phyloP scores from a whole-genome alignment of 208 protist genomes.

The Phytomonas sp. region DNA sequence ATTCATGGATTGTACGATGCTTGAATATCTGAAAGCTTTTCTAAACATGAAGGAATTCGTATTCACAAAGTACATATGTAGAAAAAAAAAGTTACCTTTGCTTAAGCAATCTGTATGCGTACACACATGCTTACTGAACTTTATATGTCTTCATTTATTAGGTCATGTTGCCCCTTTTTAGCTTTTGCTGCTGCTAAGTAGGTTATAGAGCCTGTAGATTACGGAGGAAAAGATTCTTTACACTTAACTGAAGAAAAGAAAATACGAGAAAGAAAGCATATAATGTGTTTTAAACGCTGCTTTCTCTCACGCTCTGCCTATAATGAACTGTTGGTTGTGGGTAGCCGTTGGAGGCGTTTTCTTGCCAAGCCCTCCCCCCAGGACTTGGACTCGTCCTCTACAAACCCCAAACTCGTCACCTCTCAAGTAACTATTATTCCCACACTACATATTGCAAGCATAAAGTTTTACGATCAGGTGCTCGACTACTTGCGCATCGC shows the following conservation, averaged over 20 bases:
- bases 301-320: slow-evolving; percentile 38
- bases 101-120: not conserved
- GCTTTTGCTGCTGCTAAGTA: not conserved
- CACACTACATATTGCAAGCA: slow-evolving; percentile 74
- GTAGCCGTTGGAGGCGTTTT: slow-evolving; percentile 77
- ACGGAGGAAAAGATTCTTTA: not conserved
- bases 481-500: slow-evolving; percentile 79
- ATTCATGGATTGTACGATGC: not conserved
- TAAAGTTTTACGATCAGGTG: slow-evolving; percentile 78
- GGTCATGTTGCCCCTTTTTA: not conserved
- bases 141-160: slow-evolving; percentile 5
- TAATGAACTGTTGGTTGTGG: slow-evolving; percentile 70
- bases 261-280: not conserved
- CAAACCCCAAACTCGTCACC: slow-evolving; percentile 11
- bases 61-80: not conserved
- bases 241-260: not conserved
- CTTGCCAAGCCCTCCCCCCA: slow-evolving; percentile 28
- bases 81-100: not conserved
- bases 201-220: slow-evolving; percentile 1
- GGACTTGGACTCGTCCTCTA: not conserved
- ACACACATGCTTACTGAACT: not conserved
- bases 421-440: slow-evolving; percentile 79
- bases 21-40: not conserved
- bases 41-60: not conserved
- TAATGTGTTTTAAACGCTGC: slow-evolving; percentile 21